Conservation (phyloP, 345 rosid species). For the Bruguiera sexangula region DNA sequence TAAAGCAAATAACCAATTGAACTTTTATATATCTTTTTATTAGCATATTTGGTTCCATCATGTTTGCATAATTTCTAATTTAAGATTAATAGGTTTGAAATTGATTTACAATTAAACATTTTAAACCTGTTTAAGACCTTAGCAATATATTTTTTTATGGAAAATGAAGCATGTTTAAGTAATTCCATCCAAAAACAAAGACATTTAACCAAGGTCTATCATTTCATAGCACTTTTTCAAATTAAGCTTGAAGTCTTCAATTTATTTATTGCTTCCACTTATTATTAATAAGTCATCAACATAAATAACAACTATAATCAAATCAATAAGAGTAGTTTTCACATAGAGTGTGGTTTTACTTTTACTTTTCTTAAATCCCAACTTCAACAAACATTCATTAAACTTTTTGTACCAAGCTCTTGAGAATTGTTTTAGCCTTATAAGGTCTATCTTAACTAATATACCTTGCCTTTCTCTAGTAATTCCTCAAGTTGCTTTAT, state of each 20-base stretch:
- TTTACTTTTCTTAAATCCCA: neutral
- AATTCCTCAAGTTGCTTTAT: neutral
- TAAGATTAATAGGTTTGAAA: too few relatives aligned
- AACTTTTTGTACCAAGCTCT: neutral
- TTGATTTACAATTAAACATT: too few relatives aligned
- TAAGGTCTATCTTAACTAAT: neutral
- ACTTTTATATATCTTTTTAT: too few relatives aligned
- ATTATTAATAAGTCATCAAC: neutral
- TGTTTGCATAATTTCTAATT: neutral
- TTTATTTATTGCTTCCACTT: neutral
- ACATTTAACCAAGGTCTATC: too few relatives aligned
- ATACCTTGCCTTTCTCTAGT: neutral
- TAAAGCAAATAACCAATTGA: too few relatives aligned
- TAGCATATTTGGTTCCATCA: too few relatives aligned
- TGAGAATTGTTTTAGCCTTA: neutral
- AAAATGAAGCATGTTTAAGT: too few relatives aligned
- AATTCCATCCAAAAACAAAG: too few relatives aligned
- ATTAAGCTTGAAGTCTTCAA: neutral
- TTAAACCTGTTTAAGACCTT: too few relatives aligned
- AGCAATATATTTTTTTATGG: too few relatives aligned
- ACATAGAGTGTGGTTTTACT: neutral
- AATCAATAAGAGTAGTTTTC: neutral
- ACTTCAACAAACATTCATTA: neutral
- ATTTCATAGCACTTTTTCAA: too few relatives aligned
- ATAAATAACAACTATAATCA: neutral